Evolutionary conservation across 2,329 filamentous ascomycete genomes (phyloP).

Genomic region (Ascochyta lentis): DNA sequence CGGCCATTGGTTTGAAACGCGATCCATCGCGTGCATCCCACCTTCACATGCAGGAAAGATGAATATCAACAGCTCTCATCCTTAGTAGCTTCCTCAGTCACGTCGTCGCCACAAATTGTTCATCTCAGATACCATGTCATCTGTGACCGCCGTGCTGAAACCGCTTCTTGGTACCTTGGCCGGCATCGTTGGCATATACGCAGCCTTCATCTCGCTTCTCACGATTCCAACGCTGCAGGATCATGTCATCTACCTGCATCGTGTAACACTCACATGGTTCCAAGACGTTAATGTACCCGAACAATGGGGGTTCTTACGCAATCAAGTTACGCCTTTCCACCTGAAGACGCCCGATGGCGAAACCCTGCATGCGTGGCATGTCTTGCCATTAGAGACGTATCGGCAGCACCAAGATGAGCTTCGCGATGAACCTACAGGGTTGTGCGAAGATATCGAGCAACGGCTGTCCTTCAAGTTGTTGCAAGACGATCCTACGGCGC

Average conservation of each 20-base stretch:
- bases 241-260: constrained; percentile 64
- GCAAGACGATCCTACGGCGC: constrained; percentile 67
- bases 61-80: neutral
- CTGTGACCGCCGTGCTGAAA: constrained; percentile 26
- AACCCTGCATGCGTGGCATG: constrained; percentile 58
- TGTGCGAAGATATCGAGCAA: constrained; percentile 61
- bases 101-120: neutral
- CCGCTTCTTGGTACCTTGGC: constrained; percentile 30
- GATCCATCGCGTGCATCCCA: neutral
- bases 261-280: constrained; percentile 62
- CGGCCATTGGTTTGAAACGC: constrained; percentile 11
- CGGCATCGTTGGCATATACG: constrained; percentile 43
- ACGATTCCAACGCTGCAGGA: constrained; percentile 58
- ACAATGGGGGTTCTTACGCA: constrained; percentile 56
- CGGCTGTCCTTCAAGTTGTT: constrained; percentile 68
- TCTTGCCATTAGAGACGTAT: constrained; percentile 57
- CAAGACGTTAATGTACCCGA: constrained; percentile 59
- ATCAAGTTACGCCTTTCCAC: constrained; percentile 59
- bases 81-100: neutral
- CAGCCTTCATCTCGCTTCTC: constrained; percentile 55
- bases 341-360: constrained; percentile 53
- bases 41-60: constrained; percentile 1
- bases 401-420: constrained; percentile 52
- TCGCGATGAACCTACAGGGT: constrained; percentile 52
- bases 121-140: constrained; percentile 22